phyloP scores from a whole-genome alignment of 2,329 filamentous ascomycete genomes.

The Malbranchea zuffiana region DNA sequence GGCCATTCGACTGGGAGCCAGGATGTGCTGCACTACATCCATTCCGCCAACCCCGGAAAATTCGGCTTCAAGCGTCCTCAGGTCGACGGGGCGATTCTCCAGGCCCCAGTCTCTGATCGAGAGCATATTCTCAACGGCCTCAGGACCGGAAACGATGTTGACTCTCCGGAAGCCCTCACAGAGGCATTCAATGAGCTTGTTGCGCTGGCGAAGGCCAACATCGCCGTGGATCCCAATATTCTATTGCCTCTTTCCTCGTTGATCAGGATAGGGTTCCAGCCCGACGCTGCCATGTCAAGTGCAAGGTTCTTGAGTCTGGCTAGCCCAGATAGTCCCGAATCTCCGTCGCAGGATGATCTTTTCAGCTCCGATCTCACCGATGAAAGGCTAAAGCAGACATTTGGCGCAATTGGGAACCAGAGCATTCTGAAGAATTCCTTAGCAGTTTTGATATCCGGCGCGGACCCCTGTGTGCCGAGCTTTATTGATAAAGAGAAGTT shows the following conservation, averaged over 20 bases:
- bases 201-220: constrained; percentile 21
- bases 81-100: constrained; percentile 66
- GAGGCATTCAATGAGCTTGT: constrained; percentile 28
- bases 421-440: constrained; percentile 31
- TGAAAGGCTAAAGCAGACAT: constrained; percentile 49
- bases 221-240: constrained; percentile 18
- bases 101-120: constrained; percentile 69
- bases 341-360: constrained; percentile 67
- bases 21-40: constrained; percentile 55
- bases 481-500: constrained; percentile 37
- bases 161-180: constrained; percentile 11
- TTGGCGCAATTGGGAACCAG: constrained; percentile 41
- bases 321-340: constrained; percentile 40
- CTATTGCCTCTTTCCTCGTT: constrained; percentile 28
- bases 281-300: constrained; percentile 42
- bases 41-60: constrained; percentile 31
- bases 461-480: constrained; percentile 36
- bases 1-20: constrained; percentile 61
- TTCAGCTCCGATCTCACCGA: constrained; percentile 70
- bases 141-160: constrained; percentile 14
- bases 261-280: constrained; percentile 22
- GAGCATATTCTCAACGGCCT: constrained; percentile 42
- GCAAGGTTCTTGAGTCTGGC: constrained; percentile 49
- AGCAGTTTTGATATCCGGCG: constrained; percentile 37
- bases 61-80: constrained; percentile 37